These are phyloP conservation scores for Malus hybrid DNA, from an alignment of 331 rosid genomes.

Conservation along the genomic window DNA sequence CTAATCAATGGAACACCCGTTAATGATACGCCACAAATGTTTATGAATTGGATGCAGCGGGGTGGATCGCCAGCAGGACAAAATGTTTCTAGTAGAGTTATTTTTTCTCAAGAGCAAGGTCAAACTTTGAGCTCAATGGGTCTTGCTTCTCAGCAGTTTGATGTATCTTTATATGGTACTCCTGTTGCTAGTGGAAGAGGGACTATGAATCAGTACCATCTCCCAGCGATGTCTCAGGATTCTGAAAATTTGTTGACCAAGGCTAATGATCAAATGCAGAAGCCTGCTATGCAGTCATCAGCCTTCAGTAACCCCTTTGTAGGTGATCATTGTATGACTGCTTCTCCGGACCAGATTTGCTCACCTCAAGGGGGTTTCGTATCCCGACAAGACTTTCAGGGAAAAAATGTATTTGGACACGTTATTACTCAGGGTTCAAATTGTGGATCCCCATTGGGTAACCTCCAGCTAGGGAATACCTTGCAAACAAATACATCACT, in stretches of 20 bases:
- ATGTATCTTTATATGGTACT: conserved; percentile 35
- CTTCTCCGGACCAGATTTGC: conserved; percentile 32
- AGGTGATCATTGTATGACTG: conserved; percentile 20
- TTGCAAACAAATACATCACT: conserved; percentile 23
- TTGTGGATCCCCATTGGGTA: conserved; percentile 22
- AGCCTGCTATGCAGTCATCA: conserved; percentile 30
- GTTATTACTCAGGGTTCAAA: conserved; percentile 28
- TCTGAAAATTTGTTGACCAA: conserved; percentile 32
- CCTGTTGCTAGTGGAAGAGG: conserved; percentile 36
- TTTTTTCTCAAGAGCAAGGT: conserved; percentile 39
- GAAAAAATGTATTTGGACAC: conserved; percentile 28
- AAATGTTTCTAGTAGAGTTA: conserved; percentile 25
- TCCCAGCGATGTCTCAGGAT: conserved; percentile 33
- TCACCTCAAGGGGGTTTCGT: conserved; percentile 20
- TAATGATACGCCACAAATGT: conserved; percentile 38
- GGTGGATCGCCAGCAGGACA: conserved; percentile 33
- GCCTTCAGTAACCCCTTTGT: conserved; percentile 28
- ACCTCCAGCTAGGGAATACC: conserved; percentile 26
- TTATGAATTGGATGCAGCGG: conserved; percentile 37
- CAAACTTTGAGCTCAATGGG: conserved; percentile 26
- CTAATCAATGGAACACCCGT: conserved; percentile 40
- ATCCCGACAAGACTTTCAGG: conserved; percentile 36
- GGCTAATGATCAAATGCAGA: conserved; percentile 23
- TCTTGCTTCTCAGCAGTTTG: conserved; percentile 37
- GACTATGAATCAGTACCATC: conserved; percentile 21